Conservation (phyloP, 148 eudicot species). For the Arbutus unedo region DNA sequence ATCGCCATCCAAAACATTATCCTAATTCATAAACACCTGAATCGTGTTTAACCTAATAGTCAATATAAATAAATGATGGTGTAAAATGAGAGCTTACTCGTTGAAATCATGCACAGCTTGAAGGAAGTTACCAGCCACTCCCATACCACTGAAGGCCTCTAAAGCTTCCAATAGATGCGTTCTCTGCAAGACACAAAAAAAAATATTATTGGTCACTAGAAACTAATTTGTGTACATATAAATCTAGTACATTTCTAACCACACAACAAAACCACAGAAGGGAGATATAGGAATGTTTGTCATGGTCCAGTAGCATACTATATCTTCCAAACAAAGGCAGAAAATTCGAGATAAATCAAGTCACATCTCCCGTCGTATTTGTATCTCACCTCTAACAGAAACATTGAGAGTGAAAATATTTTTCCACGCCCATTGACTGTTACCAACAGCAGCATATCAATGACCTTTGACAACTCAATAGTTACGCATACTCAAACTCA, state of each 20-base stretch:
- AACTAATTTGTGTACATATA: constrained; percentile 7
- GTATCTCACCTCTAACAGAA: not conserved
- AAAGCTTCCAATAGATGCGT: constrained; percentile 69
- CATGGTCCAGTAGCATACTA: not conserved
- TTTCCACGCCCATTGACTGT: not conserved
- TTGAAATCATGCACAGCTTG: constrained; percentile 61
- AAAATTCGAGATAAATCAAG: not conserved
- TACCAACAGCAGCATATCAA: not conserved
- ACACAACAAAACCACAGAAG: not conserved
- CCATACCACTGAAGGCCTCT: constrained; percentile 65
- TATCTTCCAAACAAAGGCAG: not conserved
- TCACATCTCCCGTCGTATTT: not conserved
- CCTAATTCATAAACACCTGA: not conserved
- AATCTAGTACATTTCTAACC: not conserved
- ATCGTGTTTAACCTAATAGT: not conserved
- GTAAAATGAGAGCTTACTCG: constrained; percentile 48
- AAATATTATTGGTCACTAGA: constrained; percentile 5
- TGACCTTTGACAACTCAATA: not conserved
- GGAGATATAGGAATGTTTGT: not conserved
- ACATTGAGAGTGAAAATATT: not conserved
- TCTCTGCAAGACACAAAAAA: constrained; percentile 59
- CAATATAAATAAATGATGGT: not conserved
- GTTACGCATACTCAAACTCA: no score
- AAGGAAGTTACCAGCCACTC: constrained; percentile 43
- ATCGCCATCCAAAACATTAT: no score